Base-by-base conservation (phyloP, 208 protist genomes). In the Balamuthia mandrillaris region DNA sequence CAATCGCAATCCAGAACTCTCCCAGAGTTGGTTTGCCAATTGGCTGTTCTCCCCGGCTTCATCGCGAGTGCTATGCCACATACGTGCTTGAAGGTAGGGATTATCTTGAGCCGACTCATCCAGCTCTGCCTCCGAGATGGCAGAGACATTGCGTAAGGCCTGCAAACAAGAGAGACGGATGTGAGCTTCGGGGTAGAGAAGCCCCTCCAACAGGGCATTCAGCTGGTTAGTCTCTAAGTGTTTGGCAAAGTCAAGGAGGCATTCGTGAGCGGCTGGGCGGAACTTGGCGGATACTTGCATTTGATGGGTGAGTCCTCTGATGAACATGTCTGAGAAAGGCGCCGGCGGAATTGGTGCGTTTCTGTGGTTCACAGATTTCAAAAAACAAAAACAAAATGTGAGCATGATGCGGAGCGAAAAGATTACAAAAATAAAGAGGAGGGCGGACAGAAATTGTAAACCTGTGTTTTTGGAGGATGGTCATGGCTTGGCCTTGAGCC, bases 121-220 rank as follows among this genome's bases (percentile, higher is more conserved):
- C 4, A 60, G 74, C 12, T 65, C 74, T 1, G 24, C 52, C 52
- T 60, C 24, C 52, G 52, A 60, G 24, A n/a, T n/a, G 52, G 29
- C 24, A 60, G 29, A 60, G 29, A 4, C 4, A 60, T 60, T 60
- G 24, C 1, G 52, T 37, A 81, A 45, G 51, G 74, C 74, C 74
- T 81, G 74, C 74, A 81, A 42, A 35, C 74, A 63, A 29, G 74
- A 41, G 2, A 31, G 33, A 37, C 74, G 74, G 31, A 81, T 52
- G 39, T 81, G 49, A 52, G 39, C 47, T 41, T 84, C 78, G 56
- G 65, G 49, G 39, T 52, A 84, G 29, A 84, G 56, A 21, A 84
- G 39, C 1, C 56, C 78, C 10, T 84, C 42, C 56, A 63, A 45
- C 54, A 84, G 16, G 45, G 56, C 37, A 33, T 45, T n/a, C 5